Conservation (phyloP, 768 basidiomycete genomes). For the Amanita brunnescens region DNA sequence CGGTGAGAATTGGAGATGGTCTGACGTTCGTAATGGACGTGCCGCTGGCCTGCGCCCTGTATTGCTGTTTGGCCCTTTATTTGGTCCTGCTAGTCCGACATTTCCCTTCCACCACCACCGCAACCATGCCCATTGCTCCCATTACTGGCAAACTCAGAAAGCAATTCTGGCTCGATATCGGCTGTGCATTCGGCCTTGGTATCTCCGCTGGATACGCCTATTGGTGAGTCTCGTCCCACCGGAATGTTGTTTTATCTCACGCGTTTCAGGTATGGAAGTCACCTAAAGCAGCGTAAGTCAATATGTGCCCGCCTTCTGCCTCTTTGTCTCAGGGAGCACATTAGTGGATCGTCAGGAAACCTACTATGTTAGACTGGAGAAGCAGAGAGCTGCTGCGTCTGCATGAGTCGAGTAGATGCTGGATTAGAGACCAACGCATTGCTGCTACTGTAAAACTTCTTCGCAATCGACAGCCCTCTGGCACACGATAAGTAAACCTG, state of each 20-base stretch:
- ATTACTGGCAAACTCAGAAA: constrained; percentile 94
- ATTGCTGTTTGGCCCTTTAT: constrained; percentile 14
- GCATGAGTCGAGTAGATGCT: constrained; percentile 8
- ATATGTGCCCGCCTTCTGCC: constrained; percentile 3
- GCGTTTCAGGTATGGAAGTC: constrained; percentile 68
- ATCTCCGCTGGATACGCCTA: constrained; percentile 65
- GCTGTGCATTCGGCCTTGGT: constrained; percentile 69
- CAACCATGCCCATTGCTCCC: constrained; percentile 73
- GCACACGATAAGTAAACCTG: constrained; percentile 3
- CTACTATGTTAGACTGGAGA: constrained; percentile 82
- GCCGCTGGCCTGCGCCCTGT: constrained; percentile 9
- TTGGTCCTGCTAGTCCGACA: constrained; percentile 26
- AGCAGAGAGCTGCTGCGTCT: constrained; percentile 31
- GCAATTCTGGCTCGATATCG: constrained; percentile 80
- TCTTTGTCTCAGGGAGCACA: constrained; percentile 5
- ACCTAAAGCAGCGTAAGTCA: constrained; percentile 66
- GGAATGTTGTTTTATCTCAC: constrained; percentile 9
- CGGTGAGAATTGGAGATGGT: constrained; percentile 17
- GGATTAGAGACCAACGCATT: constrained; percentile 16
- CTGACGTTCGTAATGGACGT: constrained; percentile 10
- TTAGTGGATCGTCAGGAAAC: constrained; percentile 77
- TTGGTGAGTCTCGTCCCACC: constrained; percentile 52
- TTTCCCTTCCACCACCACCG: constrained; percentile 24
- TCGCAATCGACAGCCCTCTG: not conserved
- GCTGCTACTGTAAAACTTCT: not conserved